Percentiles rank a stretch among this genome's conserved stretches.
phyloP scores from a whole-genome alignment of 2,329 filamentous ascomycete genomes.

The Sclerotinia minor region DNA sequence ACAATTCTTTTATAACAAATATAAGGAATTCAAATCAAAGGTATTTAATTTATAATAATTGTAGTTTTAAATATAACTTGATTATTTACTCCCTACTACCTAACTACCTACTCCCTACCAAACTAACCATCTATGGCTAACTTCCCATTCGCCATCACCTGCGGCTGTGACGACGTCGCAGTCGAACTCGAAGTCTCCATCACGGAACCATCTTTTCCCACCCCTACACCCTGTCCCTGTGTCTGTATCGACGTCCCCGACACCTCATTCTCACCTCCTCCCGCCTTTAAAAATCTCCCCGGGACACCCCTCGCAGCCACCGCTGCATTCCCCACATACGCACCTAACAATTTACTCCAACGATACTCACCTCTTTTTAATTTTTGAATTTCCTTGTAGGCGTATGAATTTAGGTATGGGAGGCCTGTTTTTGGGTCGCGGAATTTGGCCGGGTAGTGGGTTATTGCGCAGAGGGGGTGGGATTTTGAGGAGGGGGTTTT shows the following conservation, averaged over 20 bases:
- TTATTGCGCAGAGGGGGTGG: conserved; percentile 70
- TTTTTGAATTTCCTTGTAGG: conserved; percentile 79
- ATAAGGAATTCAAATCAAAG: too few relatives aligned
- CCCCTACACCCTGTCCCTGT: not conserved
- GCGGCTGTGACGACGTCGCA: not conserved
- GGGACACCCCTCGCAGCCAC: conserved; percentile 75
- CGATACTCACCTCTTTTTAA: conserved; percentile 71
- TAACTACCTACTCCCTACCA: not conserved
- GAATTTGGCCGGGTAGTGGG: conserved; percentile 76
- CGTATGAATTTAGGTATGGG: conserved; percentile 74
- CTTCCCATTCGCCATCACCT: not conserved
- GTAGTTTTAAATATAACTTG: too few relatives aligned
- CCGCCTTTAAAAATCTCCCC: conserved; percentile 66
- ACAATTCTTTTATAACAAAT: too few relatives aligned
- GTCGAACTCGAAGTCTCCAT: not conserved
- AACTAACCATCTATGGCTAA: not conserved
- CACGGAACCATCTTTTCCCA: not conserved
- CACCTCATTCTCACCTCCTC: not conserved
- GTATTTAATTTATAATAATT: too few relatives aligned
- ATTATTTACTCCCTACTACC: too few relatives aligned
- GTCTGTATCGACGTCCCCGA: not conserved
- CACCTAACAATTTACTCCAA: conserved; percentile 79
- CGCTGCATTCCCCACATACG: conserved; percentile 72
- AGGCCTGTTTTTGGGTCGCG: conserved; percentile 82
- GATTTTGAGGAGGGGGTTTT: conserved; percentile 29